These are phyloP conservation scores for Stemphylium lycopersici DNA, from an alignment of 2,329 filamentous ascomycete genomes.

Conservation along the genomic window DNA sequence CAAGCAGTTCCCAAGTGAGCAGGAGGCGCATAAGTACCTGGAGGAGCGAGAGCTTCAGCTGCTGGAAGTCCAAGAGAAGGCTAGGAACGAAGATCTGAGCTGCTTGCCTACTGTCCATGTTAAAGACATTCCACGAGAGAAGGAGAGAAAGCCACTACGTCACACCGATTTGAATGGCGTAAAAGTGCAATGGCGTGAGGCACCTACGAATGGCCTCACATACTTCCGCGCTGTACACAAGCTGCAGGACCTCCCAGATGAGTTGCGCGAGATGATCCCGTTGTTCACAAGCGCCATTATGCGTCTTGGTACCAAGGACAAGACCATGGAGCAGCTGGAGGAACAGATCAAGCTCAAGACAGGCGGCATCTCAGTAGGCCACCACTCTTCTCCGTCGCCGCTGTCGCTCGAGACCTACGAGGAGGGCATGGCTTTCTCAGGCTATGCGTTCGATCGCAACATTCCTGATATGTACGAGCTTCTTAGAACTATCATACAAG, in stretches of 20 bases:
- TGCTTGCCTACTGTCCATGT: slow-evolving; percentile 88
- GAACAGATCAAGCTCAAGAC: slow-evolving; percentile 96
- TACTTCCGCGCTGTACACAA: slow-evolving; percentile 92
- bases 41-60: slow-evolving; percentile 80
- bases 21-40: slow-evolving; percentile 73
- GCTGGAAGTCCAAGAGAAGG: slow-evolving; percentile 80
- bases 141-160: slow-evolving; percentile 73
- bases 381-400: slow-evolving; percentile 82
- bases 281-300: slow-evolving; percentile 92
- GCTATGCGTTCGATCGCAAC: slow-evolving; percentile 88
- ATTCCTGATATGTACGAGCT: slow-evolving; percentile 90
- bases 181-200: slow-evolving; percentile 86
- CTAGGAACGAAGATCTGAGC: slow-evolving; percentile 82
- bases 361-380: slow-evolving; percentile 83
- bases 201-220: slow-evolving; percentile 91
- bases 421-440: slow-evolving; percentile 84
- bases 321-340: slow-evolving; percentile 92
- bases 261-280: slow-evolving; percentile 82
- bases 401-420: slow-evolving; percentile 71
- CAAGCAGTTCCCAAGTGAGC: slow-evolving; percentile 70
- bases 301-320: slow-evolving; percentile 85
- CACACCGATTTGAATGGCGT: slow-evolving; percentile 65
- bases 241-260: slow-evolving; percentile 79
- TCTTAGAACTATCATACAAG: slow-evolving; percentile 76
- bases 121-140: slow-evolving; percentile 81